Evolutionary conservation across 208 protist genomes (phyloP).

Genomic region (Balamuthia mandrillaris): DNA sequence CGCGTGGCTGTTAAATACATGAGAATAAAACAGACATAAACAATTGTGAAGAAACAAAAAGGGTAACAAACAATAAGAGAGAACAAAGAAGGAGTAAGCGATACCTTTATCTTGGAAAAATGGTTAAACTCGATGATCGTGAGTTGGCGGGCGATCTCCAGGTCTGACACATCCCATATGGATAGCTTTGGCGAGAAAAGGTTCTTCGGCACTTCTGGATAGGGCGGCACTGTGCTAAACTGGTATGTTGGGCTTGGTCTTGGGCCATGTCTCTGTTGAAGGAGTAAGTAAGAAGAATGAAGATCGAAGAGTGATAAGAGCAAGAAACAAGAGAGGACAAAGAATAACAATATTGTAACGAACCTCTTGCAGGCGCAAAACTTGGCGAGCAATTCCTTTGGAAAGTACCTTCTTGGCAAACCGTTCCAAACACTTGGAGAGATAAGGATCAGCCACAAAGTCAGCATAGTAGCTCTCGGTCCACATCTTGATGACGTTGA

Average conservation of each 20-base stretch:
- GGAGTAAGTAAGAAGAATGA: too few relatives aligned
- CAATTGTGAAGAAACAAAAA: too few relatives aligned
- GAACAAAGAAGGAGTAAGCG: neutral
- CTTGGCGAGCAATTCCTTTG: neutral
- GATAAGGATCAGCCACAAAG: constrained; percentile 40
- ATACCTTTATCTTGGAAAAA: neutral
- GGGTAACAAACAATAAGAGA: too few relatives aligned
- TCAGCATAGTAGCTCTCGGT: constrained; percentile 51
- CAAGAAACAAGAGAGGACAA: too few relatives aligned
- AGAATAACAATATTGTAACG: too few relatives aligned
- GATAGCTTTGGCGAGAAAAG: constrained; percentile 5
- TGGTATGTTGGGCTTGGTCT: neutral
- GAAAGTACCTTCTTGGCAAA: constrained; percentile 15
- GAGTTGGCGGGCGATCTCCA: neutral
- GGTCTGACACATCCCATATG: constrained; percentile 1
- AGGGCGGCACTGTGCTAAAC: neutral
- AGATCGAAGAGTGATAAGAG: too few relatives aligned
- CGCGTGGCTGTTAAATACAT: too few relatives aligned
- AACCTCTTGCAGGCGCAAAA: constrained; percentile 15
- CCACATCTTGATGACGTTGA: constrained; percentile 59
- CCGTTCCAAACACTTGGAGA: neutral
- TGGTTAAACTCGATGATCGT: constrained; percentile 20
- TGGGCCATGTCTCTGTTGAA: neutral
- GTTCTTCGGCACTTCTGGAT: constrained; percentile 24
- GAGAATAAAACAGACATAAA: too few relatives aligned